phyloP scores from a whole-genome alignment of 2,329 filamentous ascomycete species.

The Graphiopsis chlorocephala region DNA sequence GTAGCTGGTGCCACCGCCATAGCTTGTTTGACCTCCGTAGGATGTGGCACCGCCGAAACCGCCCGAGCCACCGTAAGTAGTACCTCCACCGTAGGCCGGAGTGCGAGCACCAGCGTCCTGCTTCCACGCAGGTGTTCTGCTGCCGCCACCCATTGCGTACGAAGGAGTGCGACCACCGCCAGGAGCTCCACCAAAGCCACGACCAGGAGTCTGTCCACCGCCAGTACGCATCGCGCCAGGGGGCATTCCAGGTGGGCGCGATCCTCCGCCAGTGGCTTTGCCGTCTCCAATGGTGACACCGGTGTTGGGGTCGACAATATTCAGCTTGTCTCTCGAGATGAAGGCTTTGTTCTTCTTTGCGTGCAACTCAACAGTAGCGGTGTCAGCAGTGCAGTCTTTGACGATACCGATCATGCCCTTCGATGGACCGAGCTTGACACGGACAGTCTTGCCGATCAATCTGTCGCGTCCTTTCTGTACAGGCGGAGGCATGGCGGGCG shows the following conservation, averaged over 20 bases:
- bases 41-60: slow-evolving; percentile 46
- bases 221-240: slow-evolving; percentile 36
- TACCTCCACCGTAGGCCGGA: slow-evolving; percentile 45
- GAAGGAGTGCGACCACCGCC: slow-evolving; percentile 53
- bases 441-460: slow-evolving; percentile 86
- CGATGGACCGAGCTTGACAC: slow-evolving; percentile 79
- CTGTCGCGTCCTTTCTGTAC: slow-evolving; percentile 74
- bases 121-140: slow-evolving; percentile 66
- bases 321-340: slow-evolving; percentile 76
- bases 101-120: slow-evolving; percentile 41
- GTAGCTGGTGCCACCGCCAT: slow-evolving; percentile 53
- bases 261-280: slow-evolving; percentile 18
- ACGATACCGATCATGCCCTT: slow-evolving; percentile 94
- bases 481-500: slow-evolving; percentile 65
- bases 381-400: slow-evolving; percentile 84
- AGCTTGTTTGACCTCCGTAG: slow-evolving; percentile 60
- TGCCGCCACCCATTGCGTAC: slow-evolving; percentile 38
- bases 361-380: slow-evolving; percentile 87
- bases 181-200: slow-evolving; percentile 57
- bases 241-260: slow-evolving; percentile 57
- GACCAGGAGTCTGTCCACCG: slow-evolving; percentile 15
- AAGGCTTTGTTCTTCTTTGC: slow-evolving; percentile 91
- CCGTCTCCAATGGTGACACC: slow-evolving; percentile 62
- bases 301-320: slow-evolving; percentile 76
- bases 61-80: slow-evolving; percentile 41